Evolutionary conservation across 345 rosid genomes (phyloP), one percentile per base, ranked within the genome.

Genomic region (Lepidium aucheri): DNA sequence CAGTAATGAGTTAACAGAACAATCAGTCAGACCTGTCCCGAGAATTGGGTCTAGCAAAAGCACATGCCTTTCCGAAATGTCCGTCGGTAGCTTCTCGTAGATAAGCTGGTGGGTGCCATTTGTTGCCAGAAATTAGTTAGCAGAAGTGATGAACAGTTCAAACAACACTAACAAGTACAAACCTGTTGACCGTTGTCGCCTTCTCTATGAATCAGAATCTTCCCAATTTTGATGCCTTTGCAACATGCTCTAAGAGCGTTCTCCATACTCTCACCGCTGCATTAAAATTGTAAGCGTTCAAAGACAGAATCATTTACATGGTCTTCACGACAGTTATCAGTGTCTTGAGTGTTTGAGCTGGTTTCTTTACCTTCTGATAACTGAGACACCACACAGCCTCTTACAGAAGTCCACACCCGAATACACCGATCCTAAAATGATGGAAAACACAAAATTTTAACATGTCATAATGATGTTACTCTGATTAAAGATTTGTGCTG

Each of bases 241-340:
- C 98, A 91, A 53, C 98, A 91, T 33, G 98, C 98, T 51, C 98
- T 82, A 54, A 89, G 75, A 58, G 98, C 98, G 63, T 91, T 91
- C 78, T 91, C 96, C 98, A 91, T 91, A 55, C 98, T 91, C 86
- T 91, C 98, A 14, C 98, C 98, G 47, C 96, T 91, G 74, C 43
- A 28, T 17, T 35, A 4, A 1, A 1, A 26, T 26, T 26, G 30
- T 26, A 26, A 26, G 30, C 8, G 36, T 60, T 28, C 7, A 26
- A 30, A 59, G 32, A 43, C 11, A 20, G 5, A 42, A 34, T 32
- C 54, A 5, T 8, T 32, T 17, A 52, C 11, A 43, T 10, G 40
- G 39, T 64, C 28, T 65, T 9, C 2, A 38, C 17, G 2, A 34
- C 15, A 18, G 2, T 11, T 10, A 24, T n/a, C 3, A 11, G 13